Percentiles rank a stretch among this genome's conserved stretches.
Evolutionary conservation across 106 monocot species (phyloP).

Genomic region (Platanthera zijinensis): DNA sequence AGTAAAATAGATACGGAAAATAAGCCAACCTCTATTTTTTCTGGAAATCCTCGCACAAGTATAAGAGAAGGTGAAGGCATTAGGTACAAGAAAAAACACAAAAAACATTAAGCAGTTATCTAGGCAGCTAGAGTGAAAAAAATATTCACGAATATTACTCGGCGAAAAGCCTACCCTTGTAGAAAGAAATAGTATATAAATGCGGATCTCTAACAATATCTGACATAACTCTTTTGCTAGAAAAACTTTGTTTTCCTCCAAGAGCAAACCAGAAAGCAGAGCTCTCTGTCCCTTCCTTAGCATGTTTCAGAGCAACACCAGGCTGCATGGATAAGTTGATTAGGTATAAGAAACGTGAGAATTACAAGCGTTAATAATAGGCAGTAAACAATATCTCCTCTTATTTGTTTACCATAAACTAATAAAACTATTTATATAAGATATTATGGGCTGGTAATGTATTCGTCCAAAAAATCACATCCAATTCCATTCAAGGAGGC

Average conservation of each 20-base stretch:
- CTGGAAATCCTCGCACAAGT: conserved; percentile 36
- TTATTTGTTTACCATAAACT: neutral
- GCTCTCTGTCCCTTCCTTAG: conserved; percentile 95
- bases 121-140: neutral
- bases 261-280: conserved; percentile 99
- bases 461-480: too few relatives aligned
- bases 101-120: neutral
- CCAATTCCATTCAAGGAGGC: too few relatives aligned
- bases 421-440: neutral
- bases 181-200: conserved; percentile 66
- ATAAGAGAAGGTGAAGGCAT: conserved; percentile 8
- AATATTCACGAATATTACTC: neutral
- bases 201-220: conserved; percentile 91
- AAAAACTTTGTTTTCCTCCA: conserved; percentile 85
- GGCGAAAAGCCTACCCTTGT: conserved; percentile 44
- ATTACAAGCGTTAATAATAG: neutral
- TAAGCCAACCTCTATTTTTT: conserved; percentile 71
- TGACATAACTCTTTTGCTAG: conserved; percentile 46
- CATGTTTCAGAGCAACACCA: conserved; percentile 63
- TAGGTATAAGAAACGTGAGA: neutral
- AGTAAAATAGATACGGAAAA: neutral
- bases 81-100: conserved; percentile 5
- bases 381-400: neutral
- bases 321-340: conserved; percentile 30
- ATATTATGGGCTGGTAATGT: too few relatives aligned